Evolutionary conservation across 2,329 filamentous ascomycete genomes (phyloP).

Genomic region (Alternaria postmessia): DNA sequence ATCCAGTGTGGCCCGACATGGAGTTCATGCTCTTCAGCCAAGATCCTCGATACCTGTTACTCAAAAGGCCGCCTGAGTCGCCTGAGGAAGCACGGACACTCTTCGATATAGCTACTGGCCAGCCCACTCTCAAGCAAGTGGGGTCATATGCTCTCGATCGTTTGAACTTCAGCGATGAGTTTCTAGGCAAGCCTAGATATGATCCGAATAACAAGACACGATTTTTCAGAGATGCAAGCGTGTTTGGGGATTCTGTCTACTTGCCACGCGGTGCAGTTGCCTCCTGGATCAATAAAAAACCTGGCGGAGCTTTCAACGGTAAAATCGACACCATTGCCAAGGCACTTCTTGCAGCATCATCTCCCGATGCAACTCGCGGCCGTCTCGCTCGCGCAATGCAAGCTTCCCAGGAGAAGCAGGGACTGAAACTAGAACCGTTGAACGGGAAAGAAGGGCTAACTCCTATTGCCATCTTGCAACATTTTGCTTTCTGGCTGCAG

Average conservation of each 20-base stretch:
- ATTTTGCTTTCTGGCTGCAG: constrained; percentile 13
- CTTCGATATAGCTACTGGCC: constrained; percentile 7
- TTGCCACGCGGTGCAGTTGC: not conserved
- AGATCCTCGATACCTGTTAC: constrained; percentile 10
- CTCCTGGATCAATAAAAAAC: not conserved
- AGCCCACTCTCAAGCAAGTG: not conserved
- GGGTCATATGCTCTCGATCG: not conserved
- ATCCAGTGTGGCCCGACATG: constrained; percentile 15
- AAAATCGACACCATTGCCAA: not conserved
- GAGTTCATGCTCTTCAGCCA: constrained; percentile 13
- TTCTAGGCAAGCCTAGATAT: not conserved
- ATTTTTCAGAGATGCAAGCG: constrained; percentile 4
- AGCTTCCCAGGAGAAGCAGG: not conserved
- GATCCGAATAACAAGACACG: not conserved
- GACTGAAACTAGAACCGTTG: not conserved
- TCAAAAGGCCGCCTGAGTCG: constrained; percentile 5
- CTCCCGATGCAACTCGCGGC: not conserved
- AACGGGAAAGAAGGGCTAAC: not conserved
- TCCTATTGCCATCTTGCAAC: constrained; percentile 3
- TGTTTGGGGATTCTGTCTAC: constrained; percentile 11
- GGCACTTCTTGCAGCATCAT: not conserved
- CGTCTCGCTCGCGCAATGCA: constrained; percentile 1
- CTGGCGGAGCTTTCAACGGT: not conserved
- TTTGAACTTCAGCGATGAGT: not conserved
- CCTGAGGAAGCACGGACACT: constrained; percentile 4